Conservation (phyloP, 352 stramenopile genomes). For the Phytopythium boreale region DNA sequence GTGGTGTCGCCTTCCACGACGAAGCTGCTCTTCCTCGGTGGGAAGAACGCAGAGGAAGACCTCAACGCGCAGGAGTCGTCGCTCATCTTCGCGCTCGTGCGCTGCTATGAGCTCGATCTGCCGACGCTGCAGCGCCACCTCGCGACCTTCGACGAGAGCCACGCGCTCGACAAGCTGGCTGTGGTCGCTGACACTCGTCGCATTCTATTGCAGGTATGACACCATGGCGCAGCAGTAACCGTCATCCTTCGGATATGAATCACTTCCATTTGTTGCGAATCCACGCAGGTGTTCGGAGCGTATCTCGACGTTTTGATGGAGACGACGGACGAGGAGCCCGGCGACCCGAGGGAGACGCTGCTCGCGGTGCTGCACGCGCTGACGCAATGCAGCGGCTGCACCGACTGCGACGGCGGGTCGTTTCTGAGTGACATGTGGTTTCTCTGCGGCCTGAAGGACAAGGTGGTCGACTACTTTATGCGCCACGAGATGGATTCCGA, state of each 20-base stretch:
- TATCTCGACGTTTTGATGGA: conserved; percentile 40
- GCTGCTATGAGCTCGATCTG: conserved; percentile 61
- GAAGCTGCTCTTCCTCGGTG: conserved; percentile 30
- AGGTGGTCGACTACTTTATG: conserved; percentile 51
- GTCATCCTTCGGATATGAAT: no score
- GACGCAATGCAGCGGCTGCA: conserved; percentile 47
- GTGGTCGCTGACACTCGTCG: conserved; percentile 50
- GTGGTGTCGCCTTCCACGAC: conserved; percentile 19
- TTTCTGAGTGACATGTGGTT: conserved; percentile 74
- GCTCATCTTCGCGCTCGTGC: conserved; percentile 43
- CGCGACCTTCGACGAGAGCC: conserved; percentile 36
- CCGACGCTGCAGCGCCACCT: conserved; percentile 44
- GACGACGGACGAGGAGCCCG: conserved; percentile 13
- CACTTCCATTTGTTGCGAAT: not conserved
- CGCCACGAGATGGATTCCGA: conserved; percentile 48
- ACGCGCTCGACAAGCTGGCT: conserved; percentile 18
- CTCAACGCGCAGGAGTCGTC: conserved; percentile 23
- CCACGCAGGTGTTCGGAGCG: conserved; percentile 16
- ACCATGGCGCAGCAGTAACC: not conserved
- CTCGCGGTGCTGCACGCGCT: conserved; percentile 61
- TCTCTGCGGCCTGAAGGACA: conserved; percentile 61
- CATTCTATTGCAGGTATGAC: conserved; percentile 34
- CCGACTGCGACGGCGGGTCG: conserved; percentile 56
- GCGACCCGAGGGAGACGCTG: conserved; percentile 33
- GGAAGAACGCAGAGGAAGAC: conserved; percentile 25